phyloP scores from a whole-genome alignment of 2,329 filamentous ascomycete species.

The Monosporascus sp. region DNA sequence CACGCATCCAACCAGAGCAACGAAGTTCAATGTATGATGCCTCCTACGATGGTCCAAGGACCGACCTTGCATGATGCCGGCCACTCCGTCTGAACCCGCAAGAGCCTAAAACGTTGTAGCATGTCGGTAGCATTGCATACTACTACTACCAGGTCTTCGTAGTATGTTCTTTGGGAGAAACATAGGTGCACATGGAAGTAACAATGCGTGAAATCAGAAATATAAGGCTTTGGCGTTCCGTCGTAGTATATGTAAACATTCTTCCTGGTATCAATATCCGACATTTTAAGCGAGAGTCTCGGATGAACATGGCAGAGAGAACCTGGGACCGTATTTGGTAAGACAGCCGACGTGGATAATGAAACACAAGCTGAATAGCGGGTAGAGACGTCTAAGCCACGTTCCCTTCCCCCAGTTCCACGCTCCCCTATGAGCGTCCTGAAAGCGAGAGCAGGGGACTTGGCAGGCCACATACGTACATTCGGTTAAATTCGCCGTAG shows the following conservation, averaged over 20 bases:
- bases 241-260: neutral
- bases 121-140: neutral
- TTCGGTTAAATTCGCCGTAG: too few relatives aligned
- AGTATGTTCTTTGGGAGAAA: neutral
- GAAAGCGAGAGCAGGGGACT: neutral
- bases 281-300: neutral
- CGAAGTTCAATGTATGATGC: neutral
- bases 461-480: too few relatives aligned
- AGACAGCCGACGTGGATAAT: neutral
- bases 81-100: neutral
- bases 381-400: neutral
- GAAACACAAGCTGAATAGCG: neutral
- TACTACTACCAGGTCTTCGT: neutral
- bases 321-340: neutral
- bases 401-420: neutral
- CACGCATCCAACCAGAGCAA: neutral
- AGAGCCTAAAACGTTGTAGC: neutral
- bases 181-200: neutral
- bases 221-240: neutral
- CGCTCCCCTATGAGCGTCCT: neutral
- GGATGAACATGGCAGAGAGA: neutral
- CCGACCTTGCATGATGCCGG: neutral
- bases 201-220: neutral
- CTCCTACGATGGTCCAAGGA: neutral
- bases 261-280: neutral